Evolutionary conservation across 805 yeast genomes (phyloP).

Genomic region (Ogataea saltuana): DNA sequence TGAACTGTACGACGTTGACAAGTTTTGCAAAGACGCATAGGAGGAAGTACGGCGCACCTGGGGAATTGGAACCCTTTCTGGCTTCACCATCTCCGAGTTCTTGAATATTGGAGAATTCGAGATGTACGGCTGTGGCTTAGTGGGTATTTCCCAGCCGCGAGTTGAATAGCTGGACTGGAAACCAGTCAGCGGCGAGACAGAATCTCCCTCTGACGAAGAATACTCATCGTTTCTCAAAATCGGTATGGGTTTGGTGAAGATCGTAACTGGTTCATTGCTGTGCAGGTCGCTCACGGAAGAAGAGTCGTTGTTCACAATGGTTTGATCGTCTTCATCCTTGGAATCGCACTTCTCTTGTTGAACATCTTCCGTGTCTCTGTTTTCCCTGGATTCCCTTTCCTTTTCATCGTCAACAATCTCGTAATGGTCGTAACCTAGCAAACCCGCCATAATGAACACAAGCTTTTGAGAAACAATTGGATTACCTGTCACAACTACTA

Average conservation of each 20-base stretch:
- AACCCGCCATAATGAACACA: slow-evolving; percentile 51
- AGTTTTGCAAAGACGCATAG: slow-evolving; percentile 37
- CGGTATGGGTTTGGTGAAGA: slow-evolving; percentile 25
- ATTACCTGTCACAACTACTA: slow-evolving; percentile 56
- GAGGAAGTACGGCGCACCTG: slow-evolving; percentile 32
- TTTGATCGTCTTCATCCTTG: slow-evolving; percentile 6
- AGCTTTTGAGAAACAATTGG: slow-evolving; percentile 58
- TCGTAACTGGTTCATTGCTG: slow-evolving; percentile 6
- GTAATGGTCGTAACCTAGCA: slow-evolving; percentile 41
- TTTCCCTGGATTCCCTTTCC: neutral
- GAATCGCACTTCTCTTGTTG: neutral
- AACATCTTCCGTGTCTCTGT: neutral
- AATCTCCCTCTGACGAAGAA: slow-evolving; percentile 6
- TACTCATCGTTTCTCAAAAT: slow-evolving; percentile 17
- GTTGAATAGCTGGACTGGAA: slow-evolving; percentile 18
- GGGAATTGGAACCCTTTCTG: slow-evolving; percentile 25
- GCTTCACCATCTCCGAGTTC: slow-evolving; percentile 16
- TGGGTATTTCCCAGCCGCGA: slow-evolving; percentile 48
- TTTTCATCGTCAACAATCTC: slow-evolving; percentile 1
- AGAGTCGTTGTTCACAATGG: slow-evolving; percentile 5
- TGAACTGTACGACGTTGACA: slow-evolving; percentile 41
- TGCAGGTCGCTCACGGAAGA: neutral
- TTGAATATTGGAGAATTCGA: slow-evolving; percentile 25
- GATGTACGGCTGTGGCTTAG: slow-evolving; percentile 25
- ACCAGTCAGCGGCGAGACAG: slow-evolving; percentile 18